phyloP scores from a whole-genome alignment of 257 asterid species.

The Buddleja alternifolia region DNA sequence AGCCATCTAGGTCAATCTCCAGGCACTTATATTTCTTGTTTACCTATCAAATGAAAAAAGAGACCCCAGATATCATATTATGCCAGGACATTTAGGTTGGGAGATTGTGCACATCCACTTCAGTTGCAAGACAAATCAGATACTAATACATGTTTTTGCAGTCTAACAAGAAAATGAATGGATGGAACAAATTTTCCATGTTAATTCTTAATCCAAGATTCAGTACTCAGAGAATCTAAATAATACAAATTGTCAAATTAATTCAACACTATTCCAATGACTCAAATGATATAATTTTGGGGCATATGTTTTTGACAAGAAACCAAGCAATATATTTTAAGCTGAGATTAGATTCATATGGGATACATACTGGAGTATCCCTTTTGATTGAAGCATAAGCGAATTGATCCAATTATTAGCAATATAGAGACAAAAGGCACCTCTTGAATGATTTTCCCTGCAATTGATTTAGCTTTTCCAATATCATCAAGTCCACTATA shows the following conservation, averaged over 20 bases:
- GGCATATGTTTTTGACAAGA: no score
- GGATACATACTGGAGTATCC: slow-evolving; percentile 14
- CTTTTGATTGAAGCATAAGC: slow-evolving; percentile 9
- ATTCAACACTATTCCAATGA: slow-evolving; percentile 17
- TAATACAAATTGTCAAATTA: slow-evolving; percentile 1
- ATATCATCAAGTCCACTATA: slow-evolving; percentile 92
- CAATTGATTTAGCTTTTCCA: slow-evolving; percentile 77
- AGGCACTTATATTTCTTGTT: slow-evolving; percentile 91
- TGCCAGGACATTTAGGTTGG: slow-evolving; percentile 5
- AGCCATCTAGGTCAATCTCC: slow-evolving; percentile 97
- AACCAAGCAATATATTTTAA: background rate
- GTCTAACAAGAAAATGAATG: slow-evolving; percentile 23
- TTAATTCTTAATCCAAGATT: slow-evolving; percentile 25
- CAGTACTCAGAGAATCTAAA: slow-evolving; percentile 2
- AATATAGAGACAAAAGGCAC: slow-evolving; percentile 42
- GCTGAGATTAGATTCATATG: slow-evolving; percentile 6
- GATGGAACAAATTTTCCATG: slow-evolving; percentile 12
- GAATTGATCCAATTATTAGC: slow-evolving; percentile 20
- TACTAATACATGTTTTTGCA: slow-evolving; percentile 3
- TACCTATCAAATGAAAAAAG: slow-evolving; percentile 53
- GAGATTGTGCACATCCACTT: slow-evolving; percentile 5
- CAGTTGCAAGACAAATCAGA: slow-evolving; percentile 13
- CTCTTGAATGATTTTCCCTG: slow-evolving; percentile 89
- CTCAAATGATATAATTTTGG: no score
- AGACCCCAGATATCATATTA: slow-evolving; percentile 3